These are phyloP conservation scores for Thraustochytrium striatum DNA, from an alignment of 352 stramenopile species.

Conservation along the genomic window DNA sequence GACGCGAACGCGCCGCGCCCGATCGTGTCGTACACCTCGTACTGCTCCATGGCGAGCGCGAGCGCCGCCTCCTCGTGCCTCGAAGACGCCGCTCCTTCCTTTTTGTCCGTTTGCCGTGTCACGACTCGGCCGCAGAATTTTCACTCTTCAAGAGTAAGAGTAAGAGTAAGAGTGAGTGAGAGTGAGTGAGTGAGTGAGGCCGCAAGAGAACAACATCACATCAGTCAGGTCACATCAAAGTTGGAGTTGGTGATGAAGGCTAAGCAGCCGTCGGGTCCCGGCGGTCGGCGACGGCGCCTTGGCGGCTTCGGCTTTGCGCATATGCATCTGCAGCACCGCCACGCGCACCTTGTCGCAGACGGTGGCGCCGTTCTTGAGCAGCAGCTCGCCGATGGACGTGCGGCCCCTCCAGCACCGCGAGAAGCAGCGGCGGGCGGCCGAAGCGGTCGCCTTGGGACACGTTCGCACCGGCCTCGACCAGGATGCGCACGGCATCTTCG, in stretches of 20 bases:
- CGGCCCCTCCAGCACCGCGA: slow-evolving; percentile 8
- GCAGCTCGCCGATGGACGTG: background rate
- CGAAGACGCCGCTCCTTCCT: too few species aligned
- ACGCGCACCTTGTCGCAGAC: slow-evolving; percentile 15
- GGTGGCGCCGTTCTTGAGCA: background rate
- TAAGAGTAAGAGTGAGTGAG: too few species aligned
- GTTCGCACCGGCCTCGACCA: background rate
- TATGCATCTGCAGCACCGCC: background rate
- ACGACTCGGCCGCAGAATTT: too few species aligned
- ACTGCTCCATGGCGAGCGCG: slow-evolving; percentile 53
- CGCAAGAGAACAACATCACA: too few species aligned
- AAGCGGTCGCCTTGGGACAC: background rate
- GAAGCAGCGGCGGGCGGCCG: slow-evolving; percentile 24
- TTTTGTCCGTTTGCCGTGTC: too few species aligned
- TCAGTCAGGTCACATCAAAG: too few species aligned
- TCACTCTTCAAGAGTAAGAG: too few species aligned
- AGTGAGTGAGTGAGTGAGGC: too few species aligned
- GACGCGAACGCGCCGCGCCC: slow-evolving; percentile 65
- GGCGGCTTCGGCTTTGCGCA: too few species aligned
- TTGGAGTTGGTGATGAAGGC: too few species aligned
- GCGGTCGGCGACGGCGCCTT: too few species aligned
- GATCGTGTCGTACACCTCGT: slow-evolving; percentile 59
- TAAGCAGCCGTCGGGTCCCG: too few species aligned
- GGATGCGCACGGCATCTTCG: background rate
- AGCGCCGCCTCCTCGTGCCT: background rate